Evolutionary conservation across 257 asterid species (phyloP).

Genomic region (Gentiana macrophylla): DNA sequence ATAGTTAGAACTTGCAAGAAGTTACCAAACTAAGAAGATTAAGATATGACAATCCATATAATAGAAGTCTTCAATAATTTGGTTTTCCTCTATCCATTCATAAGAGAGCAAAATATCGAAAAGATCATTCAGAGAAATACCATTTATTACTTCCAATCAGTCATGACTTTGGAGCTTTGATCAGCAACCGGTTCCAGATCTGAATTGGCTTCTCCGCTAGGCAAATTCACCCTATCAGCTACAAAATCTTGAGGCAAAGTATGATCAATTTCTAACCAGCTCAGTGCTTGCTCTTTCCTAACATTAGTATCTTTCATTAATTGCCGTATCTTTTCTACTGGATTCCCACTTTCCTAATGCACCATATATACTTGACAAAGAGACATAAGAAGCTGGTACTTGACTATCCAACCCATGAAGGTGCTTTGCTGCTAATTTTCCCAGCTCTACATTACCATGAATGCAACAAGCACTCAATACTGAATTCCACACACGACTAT

Average conservation of each 20-base stretch:
- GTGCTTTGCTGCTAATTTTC: conserved; percentile 35
- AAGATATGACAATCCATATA: conserved; percentile 1
- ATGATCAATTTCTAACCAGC: conserved; percentile 54
- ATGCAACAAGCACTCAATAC: conserved; percentile 47
- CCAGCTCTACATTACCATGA: conserved; percentile 42
- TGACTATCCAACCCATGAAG: conserved; percentile 44
- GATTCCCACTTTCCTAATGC: conserved; percentile 54
- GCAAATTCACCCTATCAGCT: conserved; percentile 10
- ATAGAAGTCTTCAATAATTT: neutral
- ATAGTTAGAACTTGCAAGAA: no score
- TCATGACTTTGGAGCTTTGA: conserved; percentile 12
- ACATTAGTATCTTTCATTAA: conserved; percentile 25
- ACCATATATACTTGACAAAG: conserved; percentile 39
- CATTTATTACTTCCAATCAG: conserved; percentile 15
- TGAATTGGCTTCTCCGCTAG: conserved; percentile 16
- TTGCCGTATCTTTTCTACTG: conserved; percentile 37
- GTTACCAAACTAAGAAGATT: neutral
- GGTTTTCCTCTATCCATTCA: neutral
- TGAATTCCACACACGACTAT: conserved; percentile 49
- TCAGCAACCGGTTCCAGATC: conserved; percentile 30
- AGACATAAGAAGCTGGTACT: conserved; percentile 30
- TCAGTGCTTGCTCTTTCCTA: conserved; percentile 25
- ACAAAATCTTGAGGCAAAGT: conserved; percentile 21
- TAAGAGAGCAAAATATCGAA: neutral
- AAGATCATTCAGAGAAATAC: conserved; percentile 5